phyloP scores from a whole-genome alignment of 768 basidiomycete genomes.

The Collybia sordida region DNA sequence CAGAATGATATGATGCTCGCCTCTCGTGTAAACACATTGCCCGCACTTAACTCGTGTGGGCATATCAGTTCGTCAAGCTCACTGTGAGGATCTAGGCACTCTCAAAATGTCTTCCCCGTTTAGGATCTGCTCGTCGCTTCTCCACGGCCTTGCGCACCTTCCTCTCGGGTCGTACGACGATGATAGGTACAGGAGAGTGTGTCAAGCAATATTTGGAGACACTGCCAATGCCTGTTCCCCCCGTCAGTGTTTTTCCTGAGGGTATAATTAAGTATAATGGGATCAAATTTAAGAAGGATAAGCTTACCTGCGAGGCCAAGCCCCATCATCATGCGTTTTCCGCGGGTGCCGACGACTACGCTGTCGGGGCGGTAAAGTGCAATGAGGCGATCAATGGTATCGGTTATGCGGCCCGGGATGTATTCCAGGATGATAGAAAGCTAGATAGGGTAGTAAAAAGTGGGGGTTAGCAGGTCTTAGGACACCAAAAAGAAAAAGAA shows the following conservation, averaged over 20 bases:
- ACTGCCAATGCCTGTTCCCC: slow-evolving; percentile 43
- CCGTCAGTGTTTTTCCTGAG: slow-evolving; percentile 27
- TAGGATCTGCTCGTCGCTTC: slow-evolving; percentile 87
- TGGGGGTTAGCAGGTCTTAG: neutral
- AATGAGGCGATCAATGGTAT: slow-evolving; percentile 89
- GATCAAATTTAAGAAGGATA: too few species aligned
- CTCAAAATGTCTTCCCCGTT: slow-evolving; percentile 81
- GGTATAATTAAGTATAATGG: too few species aligned
- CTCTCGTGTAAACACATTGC: too few species aligned
- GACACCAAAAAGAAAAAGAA: neutral
- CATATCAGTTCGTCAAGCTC: too few species aligned
- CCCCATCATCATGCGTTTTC: slow-evolving; percentile 46
- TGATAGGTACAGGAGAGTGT: slow-evolving; percentile 93
- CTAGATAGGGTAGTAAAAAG: slow-evolving; percentile 29
- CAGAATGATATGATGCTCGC: too few species aligned
- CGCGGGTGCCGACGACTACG: slow-evolving; percentile 90
- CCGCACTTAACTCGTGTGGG: too few species aligned
- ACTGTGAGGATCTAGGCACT: neutral
- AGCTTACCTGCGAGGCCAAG: slow-evolving; percentile 7
- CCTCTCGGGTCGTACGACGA: slow-evolving; percentile 89
- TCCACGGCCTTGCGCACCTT: slow-evolving; percentile 83
- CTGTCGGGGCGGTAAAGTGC: slow-evolving; percentile 91
- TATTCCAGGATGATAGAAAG: slow-evolving; percentile 92
- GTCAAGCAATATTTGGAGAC: slow-evolving; percentile 77
- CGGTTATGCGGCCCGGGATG: slow-evolving; percentile 87